phyloP scores from a whole-genome alignment of 495 filamentous ascomycete species.

The Rhizodiscina lignyota region DNA sequence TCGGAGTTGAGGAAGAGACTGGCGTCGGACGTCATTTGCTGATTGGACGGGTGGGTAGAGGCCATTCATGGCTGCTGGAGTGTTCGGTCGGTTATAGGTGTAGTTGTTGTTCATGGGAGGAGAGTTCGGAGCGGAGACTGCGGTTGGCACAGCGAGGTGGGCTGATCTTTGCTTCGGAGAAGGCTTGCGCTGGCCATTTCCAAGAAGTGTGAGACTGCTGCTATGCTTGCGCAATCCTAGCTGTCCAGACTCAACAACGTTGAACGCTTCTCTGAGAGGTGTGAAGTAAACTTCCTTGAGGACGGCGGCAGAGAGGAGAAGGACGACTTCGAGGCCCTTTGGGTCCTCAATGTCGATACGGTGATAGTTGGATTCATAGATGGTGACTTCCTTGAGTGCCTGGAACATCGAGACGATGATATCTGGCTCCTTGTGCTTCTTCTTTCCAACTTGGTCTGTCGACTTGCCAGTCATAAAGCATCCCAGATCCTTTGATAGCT shows the following conservation, averaged over 20 bases:
- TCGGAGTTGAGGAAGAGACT: constrained; percentile 16
- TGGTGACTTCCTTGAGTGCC: constrained; percentile 50
- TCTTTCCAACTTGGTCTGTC: constrained; percentile 40
- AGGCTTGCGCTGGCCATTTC: constrained; percentile 2
- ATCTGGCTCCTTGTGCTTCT: constrained; percentile 68
- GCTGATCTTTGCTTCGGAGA: too few relatives aligned
- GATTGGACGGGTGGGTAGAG: constrained; percentile 9
- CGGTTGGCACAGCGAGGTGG: constrained; percentile 4
- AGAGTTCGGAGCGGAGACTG: constrained; percentile 2
- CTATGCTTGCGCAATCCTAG: constrained; percentile 11
- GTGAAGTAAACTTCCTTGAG: constrained; percentile 76
- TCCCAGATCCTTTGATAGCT: constrained; percentile 66
- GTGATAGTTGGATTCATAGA: constrained; percentile 85
- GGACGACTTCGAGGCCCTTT: constrained; percentile 80
- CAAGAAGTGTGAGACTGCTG: constrained; percentile 8
- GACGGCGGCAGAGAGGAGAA: constrained; percentile 66
- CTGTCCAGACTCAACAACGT: constrained; percentile 34
- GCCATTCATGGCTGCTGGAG: constrained; percentile 6
- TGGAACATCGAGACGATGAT: constrained; percentile 77
- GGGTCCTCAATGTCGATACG: constrained; percentile 86
- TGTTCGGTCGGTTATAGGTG: constrained; percentile 3
- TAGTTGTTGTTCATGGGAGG: constrained; percentile 1
- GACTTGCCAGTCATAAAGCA: constrained; percentile 67
- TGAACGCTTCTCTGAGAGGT: constrained; percentile 56
- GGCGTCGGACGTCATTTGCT: constrained; percentile 9